Evolutionary conservation across 306 rosid genomes (phyloP).

Genomic region (Malus sieversii): DNA sequence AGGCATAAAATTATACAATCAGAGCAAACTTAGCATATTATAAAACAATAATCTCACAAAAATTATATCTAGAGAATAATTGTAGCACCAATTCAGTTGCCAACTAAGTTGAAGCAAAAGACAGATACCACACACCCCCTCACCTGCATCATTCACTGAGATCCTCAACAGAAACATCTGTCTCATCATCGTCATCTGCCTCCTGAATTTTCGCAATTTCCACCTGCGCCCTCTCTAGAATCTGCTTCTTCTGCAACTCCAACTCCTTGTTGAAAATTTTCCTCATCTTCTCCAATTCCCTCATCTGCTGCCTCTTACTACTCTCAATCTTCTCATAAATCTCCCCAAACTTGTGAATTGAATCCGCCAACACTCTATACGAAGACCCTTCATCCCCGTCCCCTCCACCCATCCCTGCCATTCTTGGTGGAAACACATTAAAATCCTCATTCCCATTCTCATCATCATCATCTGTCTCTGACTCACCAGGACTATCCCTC

Average conservation of each 20-base stretch:
- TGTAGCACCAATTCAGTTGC: slow-evolving; percentile 1
- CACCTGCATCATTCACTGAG: slow-evolving; percentile 23
- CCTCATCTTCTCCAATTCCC: slow-evolving; percentile 82
- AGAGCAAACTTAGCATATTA: neutral
- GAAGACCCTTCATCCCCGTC: slow-evolving; percentile 33
- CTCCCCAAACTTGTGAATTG: slow-evolving; percentile 67
- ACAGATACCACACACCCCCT: neutral
- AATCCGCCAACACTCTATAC: slow-evolving; percentile 51
- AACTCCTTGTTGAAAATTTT: slow-evolving; percentile 55
- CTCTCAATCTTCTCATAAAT: slow-evolving; percentile 77
- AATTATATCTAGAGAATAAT: neutral
- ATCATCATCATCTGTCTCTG: slow-evolving; percentile 45
- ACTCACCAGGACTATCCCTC: slow-evolving; percentile 87
- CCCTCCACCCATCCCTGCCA: neutral
- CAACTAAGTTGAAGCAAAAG: slow-evolving; percentile 2
- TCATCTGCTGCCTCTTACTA: slow-evolving; percentile 81
- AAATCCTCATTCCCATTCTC: slow-evolving; percentile 11
- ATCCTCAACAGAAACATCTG: slow-evolving; percentile 14
- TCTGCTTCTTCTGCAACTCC: slow-evolving; percentile 81
- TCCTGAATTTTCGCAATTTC: slow-evolving; percentile 63
- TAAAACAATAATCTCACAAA: neutral
- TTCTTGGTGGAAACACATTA: slow-evolving; percentile 13
- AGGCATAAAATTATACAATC: neutral
- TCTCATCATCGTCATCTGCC: slow-evolving; percentile 37
- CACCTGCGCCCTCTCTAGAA: slow-evolving; percentile 61